These are phyloP conservation scores for Volvox carteri DNA, from an alignment of 163 green algal genomes.

Conservation along the genomic window DNA sequence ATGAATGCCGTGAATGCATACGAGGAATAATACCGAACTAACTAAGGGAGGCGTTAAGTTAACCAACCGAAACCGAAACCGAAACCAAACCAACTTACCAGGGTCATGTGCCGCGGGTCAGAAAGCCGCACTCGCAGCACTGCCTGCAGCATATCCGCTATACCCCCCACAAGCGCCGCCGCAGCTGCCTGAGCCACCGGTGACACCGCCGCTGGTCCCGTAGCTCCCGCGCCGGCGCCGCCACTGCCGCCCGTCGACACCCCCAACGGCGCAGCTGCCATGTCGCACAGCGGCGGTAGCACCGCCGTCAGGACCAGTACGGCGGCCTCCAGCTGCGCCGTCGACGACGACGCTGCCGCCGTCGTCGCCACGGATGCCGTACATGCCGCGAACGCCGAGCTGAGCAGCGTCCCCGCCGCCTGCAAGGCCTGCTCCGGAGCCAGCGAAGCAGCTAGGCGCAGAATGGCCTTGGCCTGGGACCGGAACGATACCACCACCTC, in stretches of 20 bases:
- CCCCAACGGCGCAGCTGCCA: slow-evolving; percentile 46
- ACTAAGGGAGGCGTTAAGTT: no score
- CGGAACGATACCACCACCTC: slow-evolving; percentile 50
- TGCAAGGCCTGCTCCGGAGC: slow-evolving; percentile 53
- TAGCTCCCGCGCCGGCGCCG: not conserved
- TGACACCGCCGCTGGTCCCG: not conserved
- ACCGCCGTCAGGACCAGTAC: slow-evolving; percentile 52
- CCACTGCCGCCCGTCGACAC: not conserved
- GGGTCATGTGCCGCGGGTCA: slow-evolving; percentile 60
- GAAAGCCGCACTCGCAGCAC: slow-evolving; percentile 58
- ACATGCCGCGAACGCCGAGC: slow-evolving; percentile 14
- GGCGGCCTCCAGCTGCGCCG: slow-evolving; percentile 48
- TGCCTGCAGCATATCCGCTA: slow-evolving; percentile 60
- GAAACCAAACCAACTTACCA: slow-evolving; percentile 55
- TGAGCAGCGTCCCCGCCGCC: slow-evolving; percentile 26
- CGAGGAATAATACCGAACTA: no score
- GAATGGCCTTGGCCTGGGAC: slow-evolving; percentile 56
- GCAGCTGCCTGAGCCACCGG: slow-evolving; percentile 17
- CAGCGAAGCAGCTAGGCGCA: slow-evolving; percentile 51
- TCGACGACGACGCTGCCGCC: not conserved
- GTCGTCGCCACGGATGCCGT: not conserved
- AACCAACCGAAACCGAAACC: not conserved
- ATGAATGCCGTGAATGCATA: no score
- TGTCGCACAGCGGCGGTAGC: slow-evolving; percentile 52
- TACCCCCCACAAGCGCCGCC: not conserved